Base-by-base conservation (phyloP, 78 protist genomes). In the Dictyostelium brefeldianum region DNA sequence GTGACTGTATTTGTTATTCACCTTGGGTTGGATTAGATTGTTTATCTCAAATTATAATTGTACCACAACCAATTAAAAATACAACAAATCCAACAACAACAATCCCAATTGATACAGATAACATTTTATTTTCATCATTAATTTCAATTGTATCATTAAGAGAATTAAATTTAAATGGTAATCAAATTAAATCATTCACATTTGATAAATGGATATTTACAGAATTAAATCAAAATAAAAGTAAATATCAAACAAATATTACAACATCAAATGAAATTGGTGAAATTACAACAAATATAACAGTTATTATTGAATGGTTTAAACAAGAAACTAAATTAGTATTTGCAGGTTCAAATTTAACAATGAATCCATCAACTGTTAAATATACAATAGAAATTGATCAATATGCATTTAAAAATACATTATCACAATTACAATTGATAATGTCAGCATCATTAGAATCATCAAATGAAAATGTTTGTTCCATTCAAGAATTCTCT, bases 321-420 rank as follows among this genome's bases (percentile, higher is more conserved):
- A 29, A 83, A 50, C n/a, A 70, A 20, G 53, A 29, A 25, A 83
- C 78, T 0, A 53, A 46, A 31, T 29, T 83, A 5, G 6, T 80
- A 51, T 83, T 83, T 73, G 80, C 82, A 7, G 27, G 31, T 18
- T 43, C 51, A 57, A 22, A 48, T 11, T 18, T 73, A 9, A 22
- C 53, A 20, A 83, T 83, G 91, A 27, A 22, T 5, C 80, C 80
- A 53, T 69, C 74, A 8, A 36, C 91, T 8, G 18, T 84, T 17
- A 84, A 84, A 48, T 84, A 84, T 70, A 71, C 83, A 10, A 75
- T 84, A 4, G 3, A 31, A 1, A 6, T 84, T 6, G 20, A 71
- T 36, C 53, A 53, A 12, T 84, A 84, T 29, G n/a, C 10, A 4
- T 84, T 84, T 53, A 11, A 46, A 22, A 27, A 17, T 4, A 2